Conservation (phyloP, 148 eudicot genomes). For the Beta vulgaris region DNA sequence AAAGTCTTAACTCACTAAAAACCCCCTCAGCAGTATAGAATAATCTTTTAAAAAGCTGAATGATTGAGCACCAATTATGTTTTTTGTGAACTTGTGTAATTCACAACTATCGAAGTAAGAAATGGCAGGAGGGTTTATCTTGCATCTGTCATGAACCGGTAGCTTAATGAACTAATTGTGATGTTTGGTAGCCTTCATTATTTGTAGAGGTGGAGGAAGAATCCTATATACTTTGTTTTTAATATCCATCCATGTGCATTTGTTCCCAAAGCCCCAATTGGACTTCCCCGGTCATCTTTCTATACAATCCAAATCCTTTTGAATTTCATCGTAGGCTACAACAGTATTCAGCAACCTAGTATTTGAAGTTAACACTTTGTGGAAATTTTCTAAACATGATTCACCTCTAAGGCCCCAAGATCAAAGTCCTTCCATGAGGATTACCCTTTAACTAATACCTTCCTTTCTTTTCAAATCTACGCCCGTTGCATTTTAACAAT, state of each 20-base stretch:
- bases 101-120: not conserved
- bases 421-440: too few relatives aligned
- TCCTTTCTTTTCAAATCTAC: too few relatives aligned
- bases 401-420: too few relatives aligned
- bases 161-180: not conserved
- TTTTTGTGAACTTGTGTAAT: not conserved
- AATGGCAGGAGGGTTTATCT: not conserved
- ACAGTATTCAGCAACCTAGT: too few relatives aligned
- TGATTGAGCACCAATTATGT: too few relatives aligned
- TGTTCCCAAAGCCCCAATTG: not conserved
- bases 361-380: too few relatives aligned
- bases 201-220: not conserved
- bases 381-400: too few relatives aligned
- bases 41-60: too few relatives aligned
- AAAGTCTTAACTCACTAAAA: too few relatives aligned
- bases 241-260: conserved; percentile 19
- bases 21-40: too few relatives aligned
- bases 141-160: not conserved
- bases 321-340: not conserved
- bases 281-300: not conserved
- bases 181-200: conserved; percentile 8
- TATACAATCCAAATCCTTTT: not conserved
- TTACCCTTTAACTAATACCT: too few relatives aligned
- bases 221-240: not conserved
- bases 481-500: too few relatives aligned